A percentile compares a stretch with the other conserved stretches of the same genome.
Conservation (phyloP, 768 basidiomycete species). For the Pluteus cervinus region DNA sequence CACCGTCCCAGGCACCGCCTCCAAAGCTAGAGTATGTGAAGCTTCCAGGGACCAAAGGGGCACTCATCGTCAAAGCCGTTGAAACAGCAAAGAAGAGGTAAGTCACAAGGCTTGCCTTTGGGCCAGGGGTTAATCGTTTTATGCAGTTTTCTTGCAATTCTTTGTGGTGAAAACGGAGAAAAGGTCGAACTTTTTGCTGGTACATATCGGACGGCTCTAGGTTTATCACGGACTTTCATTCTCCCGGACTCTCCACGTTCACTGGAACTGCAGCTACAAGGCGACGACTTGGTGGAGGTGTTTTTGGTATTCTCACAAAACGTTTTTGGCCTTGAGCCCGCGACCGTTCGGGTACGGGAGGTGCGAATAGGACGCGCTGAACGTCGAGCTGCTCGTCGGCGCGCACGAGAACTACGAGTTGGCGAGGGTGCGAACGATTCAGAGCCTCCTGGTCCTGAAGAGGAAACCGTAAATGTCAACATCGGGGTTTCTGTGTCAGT, state of each 20-base stretch:
- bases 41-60: conserved; percentile 84
- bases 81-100: conserved; percentile 89
- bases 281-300: conserved; percentile 88
- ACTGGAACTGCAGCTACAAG: conserved; percentile 82
- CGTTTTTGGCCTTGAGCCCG: conserved; percentile 88
- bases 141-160: conserved; percentile 80
- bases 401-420: conserved; percentile 63
- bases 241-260: conserved; percentile 86
- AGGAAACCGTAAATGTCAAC: conserved; percentile 53
- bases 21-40: conserved; percentile 91
- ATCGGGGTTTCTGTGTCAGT: conserved; percentile 56
- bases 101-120: conserved; percentile 11
- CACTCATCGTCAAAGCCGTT: conserved; percentile 77
- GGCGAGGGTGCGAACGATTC: conserved; percentile 40
- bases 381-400: conserved; percentile 74
- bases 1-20: conserved; percentile 52
- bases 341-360: conserved; percentile 90
- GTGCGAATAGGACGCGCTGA: conserved; percentile 88
- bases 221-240: conserved; percentile 89
- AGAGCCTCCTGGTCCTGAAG: conserved; percentile 36
- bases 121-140: too few species aligned
- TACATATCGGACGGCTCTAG: conserved; percentile 83
- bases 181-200: conserved; percentile 93
- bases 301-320: conserved; percentile 90
- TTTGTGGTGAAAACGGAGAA: conserved; percentile 89